Conservation (phyloP, 768 basidiomycete genomes). For the Multifurca ochricompacta region DNA sequence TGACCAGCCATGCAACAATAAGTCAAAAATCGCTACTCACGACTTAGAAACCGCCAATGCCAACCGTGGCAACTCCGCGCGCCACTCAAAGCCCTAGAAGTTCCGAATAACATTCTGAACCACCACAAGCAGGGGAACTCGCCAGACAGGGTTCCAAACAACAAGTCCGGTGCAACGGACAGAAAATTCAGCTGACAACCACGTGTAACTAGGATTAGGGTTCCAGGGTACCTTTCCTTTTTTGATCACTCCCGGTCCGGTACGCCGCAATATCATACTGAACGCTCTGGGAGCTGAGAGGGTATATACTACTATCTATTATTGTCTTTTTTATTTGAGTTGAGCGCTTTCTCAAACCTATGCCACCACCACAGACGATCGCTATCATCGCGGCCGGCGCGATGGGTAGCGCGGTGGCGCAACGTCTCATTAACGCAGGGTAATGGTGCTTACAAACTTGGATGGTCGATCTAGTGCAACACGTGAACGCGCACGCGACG, state of each 20-base stretch:
- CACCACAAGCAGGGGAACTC: background rate
- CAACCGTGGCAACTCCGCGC: constrained; percentile 9
- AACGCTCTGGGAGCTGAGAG: no score
- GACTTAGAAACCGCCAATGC: background rate
- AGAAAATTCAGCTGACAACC: background rate
- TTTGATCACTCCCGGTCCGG: background rate
- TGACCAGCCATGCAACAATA: background rate
- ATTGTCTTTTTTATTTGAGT: no score
- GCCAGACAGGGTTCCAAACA: constrained; percentile 7
- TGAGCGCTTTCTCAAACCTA: no score
- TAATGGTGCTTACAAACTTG: constrained; percentile 43
- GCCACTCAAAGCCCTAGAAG: background rate
- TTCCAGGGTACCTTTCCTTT: background rate
- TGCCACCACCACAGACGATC: no score
- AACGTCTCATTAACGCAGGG: no score
- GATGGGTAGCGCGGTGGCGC: no score
- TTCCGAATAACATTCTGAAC: constrained; percentile 8
- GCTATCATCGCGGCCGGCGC: no score
- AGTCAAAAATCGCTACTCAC: constrained; percentile 2
- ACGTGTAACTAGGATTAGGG: background rate
- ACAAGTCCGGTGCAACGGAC: constrained; percentile 1
- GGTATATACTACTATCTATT: no score
- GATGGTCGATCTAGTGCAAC: constrained; percentile 46
- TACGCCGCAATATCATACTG: no score
- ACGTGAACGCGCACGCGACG: constrained; percentile 39